These are phyloP conservation scores for Phaeosphaeriaceae sp. DNA, from an alignment of 2,329 filamentous ascomycete species.

Conservation along the genomic window DNA sequence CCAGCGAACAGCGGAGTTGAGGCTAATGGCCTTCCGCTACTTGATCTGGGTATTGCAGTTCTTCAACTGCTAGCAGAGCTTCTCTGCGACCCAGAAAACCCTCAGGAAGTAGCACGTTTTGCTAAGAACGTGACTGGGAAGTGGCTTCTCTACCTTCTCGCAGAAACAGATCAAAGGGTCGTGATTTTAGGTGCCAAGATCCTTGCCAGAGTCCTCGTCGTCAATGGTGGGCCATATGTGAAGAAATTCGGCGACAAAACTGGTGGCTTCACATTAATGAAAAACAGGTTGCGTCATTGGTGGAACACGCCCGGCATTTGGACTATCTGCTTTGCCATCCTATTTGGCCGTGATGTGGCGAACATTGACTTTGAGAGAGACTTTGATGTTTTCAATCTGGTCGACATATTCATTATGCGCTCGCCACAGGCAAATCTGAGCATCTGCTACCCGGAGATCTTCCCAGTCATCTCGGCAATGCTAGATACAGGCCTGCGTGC, in stretches of 20 bases:
- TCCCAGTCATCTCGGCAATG: constrained; percentile 84
- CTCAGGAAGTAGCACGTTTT: constrained; percentile 79
- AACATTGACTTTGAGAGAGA: constrained; percentile 74
- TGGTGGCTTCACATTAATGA: constrained; percentile 87
- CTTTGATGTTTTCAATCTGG: constrained; percentile 75
- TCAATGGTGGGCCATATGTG: constrained; percentile 80
- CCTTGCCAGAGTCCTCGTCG: constrained; percentile 79
- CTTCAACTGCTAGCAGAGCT: constrained; percentile 79
- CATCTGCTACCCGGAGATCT: constrained; percentile 77
- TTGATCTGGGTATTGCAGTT: constrained; percentile 75
- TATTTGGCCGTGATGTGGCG: constrained; percentile 84
- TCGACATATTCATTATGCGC: constrained; percentile 69
- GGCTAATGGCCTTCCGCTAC: constrained; percentile 58
- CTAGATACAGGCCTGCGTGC: constrained; percentile 79
- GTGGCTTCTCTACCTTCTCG: constrained; percentile 91
- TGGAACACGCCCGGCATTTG: constrained; percentile 87
- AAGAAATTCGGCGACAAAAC: constrained; percentile 86
- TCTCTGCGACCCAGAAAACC: constrained; percentile 74
- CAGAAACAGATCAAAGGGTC: constrained; percentile 83
- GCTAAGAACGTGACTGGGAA: constrained; percentile 95
- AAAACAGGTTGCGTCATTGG: constrained; percentile 79
- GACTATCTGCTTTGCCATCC: constrained; percentile 84
- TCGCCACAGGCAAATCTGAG: constrained; percentile 55
- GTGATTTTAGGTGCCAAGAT: constrained; percentile 83
- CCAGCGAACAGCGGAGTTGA: constrained; percentile 29